A percentile compares a stretch with the other conserved stretches of the same genome.
Evolutionary conservation across 495 filamentous ascomycete species (phyloP).

Genomic region (Penicillium flavigenum): DNA sequence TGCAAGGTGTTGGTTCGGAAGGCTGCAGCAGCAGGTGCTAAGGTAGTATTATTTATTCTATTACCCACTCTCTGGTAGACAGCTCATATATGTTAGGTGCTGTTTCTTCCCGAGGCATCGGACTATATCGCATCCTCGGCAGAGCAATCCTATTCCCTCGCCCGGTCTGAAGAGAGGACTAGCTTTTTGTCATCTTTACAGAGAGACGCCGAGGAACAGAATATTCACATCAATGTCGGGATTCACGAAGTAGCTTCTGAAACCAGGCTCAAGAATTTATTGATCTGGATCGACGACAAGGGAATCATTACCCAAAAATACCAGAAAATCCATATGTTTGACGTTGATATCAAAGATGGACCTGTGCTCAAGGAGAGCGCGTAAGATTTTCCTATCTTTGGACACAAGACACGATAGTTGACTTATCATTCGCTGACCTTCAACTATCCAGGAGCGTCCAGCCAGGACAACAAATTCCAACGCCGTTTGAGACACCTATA

Average conservation of each 20-base stretch:
- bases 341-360: slow-evolving; percentile 64
- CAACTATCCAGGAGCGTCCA: slow-evolving; percentile 53
- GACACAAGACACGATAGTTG: not conserved
- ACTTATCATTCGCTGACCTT: not conserved
- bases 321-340: slow-evolving; percentile 79
- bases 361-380: slow-evolving; percentile 63
- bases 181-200: slow-evolving; percentile 74
- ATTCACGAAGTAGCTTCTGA: slow-evolving; percentile 74
- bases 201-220: slow-evolving; percentile 56
- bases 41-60: slow-evolving; percentile 46
- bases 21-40: slow-evolving; percentile 71
- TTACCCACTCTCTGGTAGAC: not conserved
- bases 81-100: slow-evolving; percentile 50
- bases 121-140: slow-evolving; percentile 78
- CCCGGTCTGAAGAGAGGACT: slow-evolving; percentile 52
- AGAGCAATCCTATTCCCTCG: slow-evolving; percentile 66
- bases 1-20: slow-evolving; percentile 70
- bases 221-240: slow-evolving; percentile 79
- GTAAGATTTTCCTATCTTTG: slow-evolving; percentile 25
- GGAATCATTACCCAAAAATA: slow-evolving; percentile 64
- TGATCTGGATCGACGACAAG: slow-evolving; percentile 67
- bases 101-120: slow-evolving; percentile 90
- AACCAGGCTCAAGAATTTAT: slow-evolving; percentile 58
- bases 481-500: slow-evolving; percentile 69
- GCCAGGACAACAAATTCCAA: slow-evolving; percentile 54